Evolutionary conservation across 495 filamentous ascomycete species (phyloP), one percentile per base, ranked within the genome.

Genomic region (Xylaria nigripes): DNA sequence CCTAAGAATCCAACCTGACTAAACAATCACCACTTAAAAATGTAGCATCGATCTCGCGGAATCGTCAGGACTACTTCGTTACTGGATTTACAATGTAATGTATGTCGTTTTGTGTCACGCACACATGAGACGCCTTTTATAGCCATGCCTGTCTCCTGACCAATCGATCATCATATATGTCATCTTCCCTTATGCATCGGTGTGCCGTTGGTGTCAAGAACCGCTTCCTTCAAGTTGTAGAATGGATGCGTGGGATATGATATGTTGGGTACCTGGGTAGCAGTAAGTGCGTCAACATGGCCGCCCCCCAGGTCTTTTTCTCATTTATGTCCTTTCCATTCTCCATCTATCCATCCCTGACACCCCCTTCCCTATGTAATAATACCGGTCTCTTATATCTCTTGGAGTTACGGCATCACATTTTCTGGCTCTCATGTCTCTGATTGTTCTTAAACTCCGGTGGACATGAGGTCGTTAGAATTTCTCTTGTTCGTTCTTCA

Each of bases 161-260:
- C 51, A 54, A 54, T 54, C 51, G 47, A 24, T 19, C 51, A n/a
- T 48, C 45, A 42, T 25, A 54, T 47, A 13, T 44, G 16, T 13
- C 44, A 16, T 54, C 29, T 42, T 40, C n/a, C 36, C 51, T 48
- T 44, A 54, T 48, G 51, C 30, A 48, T 23, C 9, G 25, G 29
- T 21, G 45, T 12, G 23, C 24, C 23, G 44, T 30, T 45, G 44
- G 45, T 47, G 45, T 47, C 45, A n/a, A 32, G 45, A 29, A 18
- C 27, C 6, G 45, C 45, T 18, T 29, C 12, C 16, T 12, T 21
- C 40, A 19, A 4, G 2, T 36, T 10, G 36, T 18, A 4, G 36
- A 40, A 18, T 13, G 36, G 36, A n/a, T 40, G 36, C 2, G 36
- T 40, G 15, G 36, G 8, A 40, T 40, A 29, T 29, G 9, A 4